Evolutionary conservation across 106 monocot genomes (phyloP).

Genomic region (Allium sativum): DNA sequence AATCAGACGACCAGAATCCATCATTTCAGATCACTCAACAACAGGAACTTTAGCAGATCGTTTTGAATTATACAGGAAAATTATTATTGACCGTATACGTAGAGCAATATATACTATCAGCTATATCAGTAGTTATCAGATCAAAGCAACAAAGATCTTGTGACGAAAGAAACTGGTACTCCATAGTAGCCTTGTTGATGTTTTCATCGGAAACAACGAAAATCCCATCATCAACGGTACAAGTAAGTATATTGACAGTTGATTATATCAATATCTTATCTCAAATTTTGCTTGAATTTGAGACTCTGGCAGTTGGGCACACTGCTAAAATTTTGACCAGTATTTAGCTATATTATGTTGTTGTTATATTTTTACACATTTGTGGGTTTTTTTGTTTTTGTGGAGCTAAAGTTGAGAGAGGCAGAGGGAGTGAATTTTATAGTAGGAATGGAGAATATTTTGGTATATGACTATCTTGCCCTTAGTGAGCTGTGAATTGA

Average conservation of each 20-base stretch:
- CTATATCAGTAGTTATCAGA: too few species aligned
- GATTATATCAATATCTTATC: neutral
- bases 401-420: constrained; percentile 9
- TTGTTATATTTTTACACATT: neutral
- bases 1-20: constrained; percentile 51
- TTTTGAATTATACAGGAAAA: neutral
- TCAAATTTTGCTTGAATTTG: constrained; percentile 2
- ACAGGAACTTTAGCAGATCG: too few species aligned
- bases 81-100: constrained; percentile 1
- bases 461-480: neutral
- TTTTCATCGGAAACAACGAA: constrained; percentile 78
- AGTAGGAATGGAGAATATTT: neutral
- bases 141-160: constrained; percentile 30
- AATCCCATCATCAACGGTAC: constrained; percentile 64
- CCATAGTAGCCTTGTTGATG: constrained; percentile 70
- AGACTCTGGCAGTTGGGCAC: neutral
- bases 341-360: neutral
- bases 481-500: neutral
- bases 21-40: constrained; percentile 1
- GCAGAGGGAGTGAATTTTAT: constrained; percentile 11
- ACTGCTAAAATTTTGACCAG: neutral
- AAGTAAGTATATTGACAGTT: neutral
- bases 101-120: neutral
- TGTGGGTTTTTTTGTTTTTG: neutral
- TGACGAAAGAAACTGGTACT: constrained; percentile 93